Conservation (phyloP, 2,329 filamentous ascomycete genomes). For the Penicillium sp. region DNA sequence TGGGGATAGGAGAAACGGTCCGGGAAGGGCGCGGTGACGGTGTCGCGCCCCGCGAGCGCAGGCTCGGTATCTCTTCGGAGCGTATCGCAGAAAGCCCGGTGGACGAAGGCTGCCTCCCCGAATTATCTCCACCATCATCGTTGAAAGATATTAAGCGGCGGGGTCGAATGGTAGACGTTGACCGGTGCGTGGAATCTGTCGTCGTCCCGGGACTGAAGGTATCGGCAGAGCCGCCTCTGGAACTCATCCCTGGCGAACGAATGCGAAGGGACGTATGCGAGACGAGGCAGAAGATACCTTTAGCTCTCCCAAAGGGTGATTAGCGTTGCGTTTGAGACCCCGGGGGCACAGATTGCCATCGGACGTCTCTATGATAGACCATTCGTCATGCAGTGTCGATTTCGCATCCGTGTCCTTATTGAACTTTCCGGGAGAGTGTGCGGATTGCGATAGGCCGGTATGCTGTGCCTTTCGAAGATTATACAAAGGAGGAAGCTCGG, state of each 20-base stretch:
- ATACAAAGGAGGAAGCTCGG: not conserved
- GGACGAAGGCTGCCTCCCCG: slow-evolving; percentile 28
- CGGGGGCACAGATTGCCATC: slow-evolving; percentile 43
- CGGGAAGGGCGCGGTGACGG: slow-evolving; percentile 46
- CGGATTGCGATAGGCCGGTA: not conserved
- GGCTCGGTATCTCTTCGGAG: slow-evolving; percentile 37
- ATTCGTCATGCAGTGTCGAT: slow-evolving; percentile 41
- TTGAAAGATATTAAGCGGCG: slow-evolving; percentile 50
- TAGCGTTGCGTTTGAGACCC: slow-evolving; percentile 31
- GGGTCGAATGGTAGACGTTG: slow-evolving; percentile 48
- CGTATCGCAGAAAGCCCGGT: slow-evolving; percentile 34
- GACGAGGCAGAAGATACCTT: slow-evolving; percentile 27
- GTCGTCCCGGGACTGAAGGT: slow-evolving; percentile 40
- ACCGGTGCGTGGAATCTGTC: slow-evolving; percentile 35
- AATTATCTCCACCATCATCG: slow-evolving; percentile 41
- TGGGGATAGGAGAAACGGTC: slow-evolving; percentile 45
- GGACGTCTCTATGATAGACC: slow-evolving; percentile 39
- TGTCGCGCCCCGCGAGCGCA: slow-evolving; percentile 47
- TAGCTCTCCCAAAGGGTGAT: slow-evolving; percentile 27
- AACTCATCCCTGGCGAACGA: slow-evolving; percentile 47
- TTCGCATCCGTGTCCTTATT: slow-evolving; percentile 31
- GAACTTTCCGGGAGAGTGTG: slow-evolving; percentile 3
- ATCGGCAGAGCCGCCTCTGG: slow-evolving; percentile 43
- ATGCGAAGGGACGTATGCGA: slow-evolving; percentile 20
- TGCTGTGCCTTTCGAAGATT: not conserved